These are phyloP conservation scores for Litsea cubeba DNA, from an alignment of 164 flowering plant genomes.

Conservation along the genomic window DNA sequence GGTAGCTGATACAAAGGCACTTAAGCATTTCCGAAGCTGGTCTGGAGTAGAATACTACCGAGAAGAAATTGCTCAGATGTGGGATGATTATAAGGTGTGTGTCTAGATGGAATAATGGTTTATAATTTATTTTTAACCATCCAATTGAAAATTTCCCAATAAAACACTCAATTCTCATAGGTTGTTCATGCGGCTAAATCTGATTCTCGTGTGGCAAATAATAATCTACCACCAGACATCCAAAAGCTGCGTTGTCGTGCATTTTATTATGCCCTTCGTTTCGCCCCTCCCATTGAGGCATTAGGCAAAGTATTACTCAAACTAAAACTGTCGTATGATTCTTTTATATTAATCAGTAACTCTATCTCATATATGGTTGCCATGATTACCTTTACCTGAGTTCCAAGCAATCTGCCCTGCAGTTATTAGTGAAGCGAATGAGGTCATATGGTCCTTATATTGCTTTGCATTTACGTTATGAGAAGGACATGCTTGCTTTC, in stretches of 20 bases:
- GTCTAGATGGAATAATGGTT: too few species aligned
- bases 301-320: slow-evolving; percentile 69
- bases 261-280: slow-evolving; percentile 87
- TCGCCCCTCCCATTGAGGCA: slow-evolving; percentile 81
- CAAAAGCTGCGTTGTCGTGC: slow-evolving; percentile 95
- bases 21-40: slow-evolving; percentile 88
- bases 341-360: too few species aligned
- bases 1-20: slow-evolving; percentile 44
- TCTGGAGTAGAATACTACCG: slow-evolving; percentile 85
- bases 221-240: slow-evolving; percentile 80
- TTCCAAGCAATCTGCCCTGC: slow-evolving; percentile 5
- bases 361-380: background rate
- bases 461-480: slow-evolving; percentile 90
- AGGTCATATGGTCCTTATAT: slow-evolving; percentile 83
- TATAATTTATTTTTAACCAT: too few species aligned
- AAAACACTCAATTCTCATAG: slow-evolving; percentile 24
- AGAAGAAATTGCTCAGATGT: slow-evolving; percentile 70
- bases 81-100: slow-evolving; percentile 76
- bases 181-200: slow-evolving; percentile 94
- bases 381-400: background rate
- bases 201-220: slow-evolving; percentile 93
- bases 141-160: background rate
- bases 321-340: too few species aligned
- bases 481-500: slow-evolving; percentile 97
- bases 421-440: slow-evolving; percentile 91